phyloP scores from a whole-genome alignment of 345 rosid species.

The Turritis glabra region DNA sequence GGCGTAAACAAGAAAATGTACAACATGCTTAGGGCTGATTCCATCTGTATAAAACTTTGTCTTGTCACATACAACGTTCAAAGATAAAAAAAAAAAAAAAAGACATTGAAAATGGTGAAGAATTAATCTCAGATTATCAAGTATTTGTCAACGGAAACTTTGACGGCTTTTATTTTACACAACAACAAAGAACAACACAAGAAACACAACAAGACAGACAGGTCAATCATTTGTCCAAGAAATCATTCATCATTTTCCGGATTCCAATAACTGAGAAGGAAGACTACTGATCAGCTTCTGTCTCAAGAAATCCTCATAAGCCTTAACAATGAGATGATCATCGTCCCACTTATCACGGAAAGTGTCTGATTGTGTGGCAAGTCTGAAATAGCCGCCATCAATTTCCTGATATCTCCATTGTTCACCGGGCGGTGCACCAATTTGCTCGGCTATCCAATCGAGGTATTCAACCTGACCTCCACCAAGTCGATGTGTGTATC shows the following conservation, averaged over 20 bases:
- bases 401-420: conserved; percentile 58
- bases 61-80: conserved; percentile 1
- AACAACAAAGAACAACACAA: background rate
- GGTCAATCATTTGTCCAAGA: background rate
- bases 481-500: conserved; percentile 60
- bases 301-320: conserved; percentile 49
- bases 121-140: background rate
- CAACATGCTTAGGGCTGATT: conserved; percentile 23
- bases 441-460: conserved; percentile 61
- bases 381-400: background rate
- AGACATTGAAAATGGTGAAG: conserved; percentile 3
- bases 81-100: background rate
- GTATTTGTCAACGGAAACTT: background rate
- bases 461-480: conserved; percentile 38
- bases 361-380: conserved; percentile 34
- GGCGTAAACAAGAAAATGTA: conserved; percentile 55
- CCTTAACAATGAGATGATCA: conserved; percentile 47
- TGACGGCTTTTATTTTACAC: background rate
- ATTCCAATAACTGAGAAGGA: conserved; percentile 29
- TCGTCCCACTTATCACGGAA: conserved; percentile 71
- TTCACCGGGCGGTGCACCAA: conserved; percentile 41
- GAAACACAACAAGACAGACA: background rate
- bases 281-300: conserved; percentile 26
- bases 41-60: conserved; percentile 24
- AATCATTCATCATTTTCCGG: background rate